Base-by-base conservation (phyloP, 2,329 filamentous ascomycete species). In the Apiospora koreana region DNA sequence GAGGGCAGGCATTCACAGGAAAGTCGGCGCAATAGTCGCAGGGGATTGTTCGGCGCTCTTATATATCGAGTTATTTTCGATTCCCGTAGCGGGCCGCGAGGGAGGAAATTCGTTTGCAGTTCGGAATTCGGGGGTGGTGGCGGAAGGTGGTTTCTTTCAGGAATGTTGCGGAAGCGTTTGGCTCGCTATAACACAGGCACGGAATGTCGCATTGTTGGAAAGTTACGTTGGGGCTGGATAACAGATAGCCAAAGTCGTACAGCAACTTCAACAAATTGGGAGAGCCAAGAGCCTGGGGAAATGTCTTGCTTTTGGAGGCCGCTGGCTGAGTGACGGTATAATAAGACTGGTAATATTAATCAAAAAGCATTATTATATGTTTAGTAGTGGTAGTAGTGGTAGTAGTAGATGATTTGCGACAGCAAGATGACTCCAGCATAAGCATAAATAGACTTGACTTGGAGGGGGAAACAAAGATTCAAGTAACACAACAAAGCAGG, bases 311-410 rank as follows among this genome's bases (percentile, higher is more conserved):
- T 31, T 62, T 38, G 41, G 41, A 43, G 41, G 41, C 14, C 10
- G 41, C 12, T 43, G 14, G 41, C 41, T 43, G 41, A 16, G 54
- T 38, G 21, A 38, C 28, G 41, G 35, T 38, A 42, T 54, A 62
- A 71, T 71, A 58, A 38, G 65, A 12, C 69, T 42, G 41, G 46
- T 62, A 23, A 62, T 62, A 62, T 35, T 38, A 62, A 62, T 62
- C 21, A 62, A 58, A 58, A 21, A 43, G 41, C 41, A 43, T 16
- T 43, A 43, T 16, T 41, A 9, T 41, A 18, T 31, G 8, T n/a
- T 35, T 35, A 35, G 35, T 35, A 35, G 35, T 35, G 35, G 35
- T 35, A 35, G n/a, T n/a, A n/a, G n/a, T n/a, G n/a, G 50, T 58
- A 62, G 65, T 67, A 69, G 42, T 16, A 35, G 50, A 31, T 8